These are phyloP conservation scores for Globisporangium parvum DNA, from an alignment of 352 stramenopile species.

Conservation along the genomic window DNA sequence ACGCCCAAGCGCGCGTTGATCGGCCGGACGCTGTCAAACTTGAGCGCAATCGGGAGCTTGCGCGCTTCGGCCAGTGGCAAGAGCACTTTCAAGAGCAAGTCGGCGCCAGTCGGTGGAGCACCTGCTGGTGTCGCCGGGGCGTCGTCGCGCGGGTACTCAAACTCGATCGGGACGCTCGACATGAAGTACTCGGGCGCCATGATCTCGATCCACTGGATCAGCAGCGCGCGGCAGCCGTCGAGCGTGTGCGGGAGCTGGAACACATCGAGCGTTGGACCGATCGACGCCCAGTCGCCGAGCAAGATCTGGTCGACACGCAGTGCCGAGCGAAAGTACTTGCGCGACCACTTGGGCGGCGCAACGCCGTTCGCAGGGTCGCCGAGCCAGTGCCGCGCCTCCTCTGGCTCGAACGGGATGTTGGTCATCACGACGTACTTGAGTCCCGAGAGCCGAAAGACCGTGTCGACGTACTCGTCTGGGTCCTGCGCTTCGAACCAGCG, in stretches of 20 bases:
- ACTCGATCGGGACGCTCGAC: slow-evolving; percentile 90
- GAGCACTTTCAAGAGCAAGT: slow-evolving; percentile 86
- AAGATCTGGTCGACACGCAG: slow-evolving; percentile 90
- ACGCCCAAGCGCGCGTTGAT: slow-evolving; percentile 79
- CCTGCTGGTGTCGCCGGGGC: slow-evolving; percentile 9
- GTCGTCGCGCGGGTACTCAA: slow-evolving; percentile 55
- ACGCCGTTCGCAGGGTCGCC: slow-evolving; percentile 31
- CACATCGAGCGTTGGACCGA: slow-evolving; percentile 55
- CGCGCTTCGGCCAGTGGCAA: slow-evolving; percentile 85
- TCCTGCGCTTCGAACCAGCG: slow-evolving; percentile 76
- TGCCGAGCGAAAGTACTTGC: slow-evolving; percentile 83
- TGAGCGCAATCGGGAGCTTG: slow-evolving; percentile 89
- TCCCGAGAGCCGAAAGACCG: slow-evolving; percentile 64
- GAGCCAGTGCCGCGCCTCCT: slow-evolving; percentile 52
- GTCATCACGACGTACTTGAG: slow-evolving; percentile 93
- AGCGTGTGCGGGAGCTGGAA: slow-evolving; percentile 61
- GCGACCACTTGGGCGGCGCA: slow-evolving; percentile 40
- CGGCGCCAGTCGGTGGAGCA: slow-evolving; percentile 31
- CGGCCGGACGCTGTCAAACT: slow-evolving; percentile 88
- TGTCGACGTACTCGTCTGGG: slow-evolving; percentile 60
- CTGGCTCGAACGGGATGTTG: slow-evolving; percentile 88
- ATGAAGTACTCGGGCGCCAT: slow-evolving; percentile 94
- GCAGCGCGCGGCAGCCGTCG: slow-evolving; percentile 70
- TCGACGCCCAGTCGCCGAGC: slow-evolving; percentile 73
- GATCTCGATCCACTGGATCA: slow-evolving; percentile 89